Conservation (phyloP, 306 rosid genomes). For the Albizia julibrissin region DNA sequence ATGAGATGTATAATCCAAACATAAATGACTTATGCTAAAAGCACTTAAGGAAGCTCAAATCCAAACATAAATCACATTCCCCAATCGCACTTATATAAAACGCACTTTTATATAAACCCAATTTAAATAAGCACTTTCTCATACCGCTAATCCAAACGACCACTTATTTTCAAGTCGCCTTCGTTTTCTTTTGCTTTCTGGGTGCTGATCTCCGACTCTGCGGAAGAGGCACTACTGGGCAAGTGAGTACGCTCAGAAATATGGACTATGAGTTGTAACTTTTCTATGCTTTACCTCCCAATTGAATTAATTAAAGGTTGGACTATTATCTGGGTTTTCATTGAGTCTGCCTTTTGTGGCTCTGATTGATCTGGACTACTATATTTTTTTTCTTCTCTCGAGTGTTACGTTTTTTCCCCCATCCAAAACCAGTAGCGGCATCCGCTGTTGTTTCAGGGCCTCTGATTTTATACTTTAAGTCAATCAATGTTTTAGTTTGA, state of each 20-base stretch:
- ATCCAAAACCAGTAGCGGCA: constrained; percentile 5
- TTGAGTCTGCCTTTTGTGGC: neutral
- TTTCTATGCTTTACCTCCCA: neutral
- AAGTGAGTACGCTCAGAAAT: constrained; percentile 6
- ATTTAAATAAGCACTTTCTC: too few relatives aligned
- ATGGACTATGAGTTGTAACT: neutral
- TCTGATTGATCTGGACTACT: constrained; percentile 8
- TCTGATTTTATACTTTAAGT: neutral
- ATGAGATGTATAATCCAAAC: too few relatives aligned
- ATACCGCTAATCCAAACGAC: too few relatives aligned
- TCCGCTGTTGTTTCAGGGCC: neutral
- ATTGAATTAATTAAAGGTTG: neutral
- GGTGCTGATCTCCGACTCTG: constrained; percentile 23
- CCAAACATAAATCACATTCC: too few relatives aligned
- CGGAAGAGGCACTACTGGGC: neutral
- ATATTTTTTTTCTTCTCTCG: neutral
- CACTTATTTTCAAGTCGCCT: neutral
- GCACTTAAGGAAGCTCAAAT: too few relatives aligned
- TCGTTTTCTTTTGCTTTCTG: neutral
- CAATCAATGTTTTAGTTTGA: neutral
- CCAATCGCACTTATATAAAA: too few relatives aligned
- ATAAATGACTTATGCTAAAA: too few relatives aligned
- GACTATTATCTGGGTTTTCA: constrained; percentile 23
- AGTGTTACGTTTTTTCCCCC: neutral
- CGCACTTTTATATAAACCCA: too few relatives aligned